Conservation (phyloP, 139 green algal species). For the Tetradesmus lagerheimii region DNA sequence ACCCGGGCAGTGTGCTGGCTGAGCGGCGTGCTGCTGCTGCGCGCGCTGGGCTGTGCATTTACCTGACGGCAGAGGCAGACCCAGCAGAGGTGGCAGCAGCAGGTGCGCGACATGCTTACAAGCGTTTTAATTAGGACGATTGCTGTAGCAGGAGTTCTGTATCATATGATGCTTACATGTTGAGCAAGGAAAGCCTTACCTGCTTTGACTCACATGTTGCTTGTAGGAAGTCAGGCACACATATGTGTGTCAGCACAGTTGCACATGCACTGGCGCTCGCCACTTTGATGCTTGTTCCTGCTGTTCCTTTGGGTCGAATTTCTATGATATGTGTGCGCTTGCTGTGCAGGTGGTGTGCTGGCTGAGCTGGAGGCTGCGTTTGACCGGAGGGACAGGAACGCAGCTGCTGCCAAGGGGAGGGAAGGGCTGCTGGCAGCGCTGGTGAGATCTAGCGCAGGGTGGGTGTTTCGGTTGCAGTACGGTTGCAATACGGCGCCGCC, state of each 20-base stretch:
- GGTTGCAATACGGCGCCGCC: too few species aligned
- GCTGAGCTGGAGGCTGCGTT: neutral
- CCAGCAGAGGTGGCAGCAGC: neutral
- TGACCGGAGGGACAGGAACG: neutral
- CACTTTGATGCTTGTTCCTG: too few species aligned
- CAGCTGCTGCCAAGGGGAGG: neutral
- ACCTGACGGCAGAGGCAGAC: constrained; percentile 36
- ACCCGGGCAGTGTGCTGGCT: constrained; percentile 52
- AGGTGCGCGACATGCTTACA: neutral
- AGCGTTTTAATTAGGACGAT: too few species aligned
- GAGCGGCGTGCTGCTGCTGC: constrained; percentile 40
- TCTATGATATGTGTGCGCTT: neutral
- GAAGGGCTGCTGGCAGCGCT: neutral
- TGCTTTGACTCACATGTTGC: too few species aligned
- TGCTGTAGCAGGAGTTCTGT: too few species aligned
- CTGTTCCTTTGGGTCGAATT: too few species aligned
- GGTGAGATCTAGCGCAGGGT: neutral
- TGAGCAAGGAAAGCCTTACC: too few species aligned
- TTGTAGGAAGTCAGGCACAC: too few species aligned
- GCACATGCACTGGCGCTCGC: too few species aligned
- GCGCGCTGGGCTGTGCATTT: constrained; percentile 51
- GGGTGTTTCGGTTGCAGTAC: neutral
- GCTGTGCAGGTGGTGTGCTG: neutral
- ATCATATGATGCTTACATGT: too few species aligned
- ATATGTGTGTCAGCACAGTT: too few species aligned